Evolutionary conservation across 306 rosid genomes (phyloP).

Genomic region (Cucurbita moschata): DNA sequence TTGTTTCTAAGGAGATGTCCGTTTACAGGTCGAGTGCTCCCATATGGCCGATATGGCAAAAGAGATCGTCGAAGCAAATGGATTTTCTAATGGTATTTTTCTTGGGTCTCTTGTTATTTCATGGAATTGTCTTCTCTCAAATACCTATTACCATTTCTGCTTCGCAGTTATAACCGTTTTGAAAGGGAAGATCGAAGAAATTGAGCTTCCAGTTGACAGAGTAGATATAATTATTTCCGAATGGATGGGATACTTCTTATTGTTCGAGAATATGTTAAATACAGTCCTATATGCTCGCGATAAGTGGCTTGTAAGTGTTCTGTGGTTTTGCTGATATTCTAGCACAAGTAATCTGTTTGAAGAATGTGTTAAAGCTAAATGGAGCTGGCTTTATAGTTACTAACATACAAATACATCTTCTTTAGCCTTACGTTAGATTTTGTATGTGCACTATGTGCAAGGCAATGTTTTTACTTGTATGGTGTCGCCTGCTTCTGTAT

Average conservation of each 20-base stretch:
- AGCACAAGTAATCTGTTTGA: neutral
- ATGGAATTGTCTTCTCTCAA: neutral
- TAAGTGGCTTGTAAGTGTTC: conserved; percentile 86
- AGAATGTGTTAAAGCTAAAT: neutral
- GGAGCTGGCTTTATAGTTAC: neutral
- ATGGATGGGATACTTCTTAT: conserved; percentile 97
- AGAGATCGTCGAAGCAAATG: conserved; percentile 79
- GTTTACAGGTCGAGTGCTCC: conserved; percentile 84
- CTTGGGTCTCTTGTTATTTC: neutral
- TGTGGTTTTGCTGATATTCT: neutral
- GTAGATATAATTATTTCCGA: conserved; percentile 95
- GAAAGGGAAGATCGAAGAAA: conserved; percentile 92
- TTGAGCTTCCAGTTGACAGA: conserved; percentile 79
- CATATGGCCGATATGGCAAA: conserved; percentile 95
- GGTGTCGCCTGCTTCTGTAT: neutral
- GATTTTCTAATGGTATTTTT: conserved; percentile 54
- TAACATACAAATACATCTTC: neutral
- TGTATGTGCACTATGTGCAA: neutral
- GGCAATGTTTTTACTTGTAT: neutral
- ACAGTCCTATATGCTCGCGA: conserved; percentile 94
- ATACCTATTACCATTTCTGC: conserved; percentile 6
- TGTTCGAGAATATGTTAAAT: conserved; percentile 94
- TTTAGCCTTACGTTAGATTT: neutral
- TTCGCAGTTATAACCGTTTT: conserved; percentile 73
- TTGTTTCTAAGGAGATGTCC: neutral